These are phyloP conservation scores for Pharus latifolius DNA, from an alignment of 176 grass and related monocot genomes.

Conservation along the genomic window DNA sequence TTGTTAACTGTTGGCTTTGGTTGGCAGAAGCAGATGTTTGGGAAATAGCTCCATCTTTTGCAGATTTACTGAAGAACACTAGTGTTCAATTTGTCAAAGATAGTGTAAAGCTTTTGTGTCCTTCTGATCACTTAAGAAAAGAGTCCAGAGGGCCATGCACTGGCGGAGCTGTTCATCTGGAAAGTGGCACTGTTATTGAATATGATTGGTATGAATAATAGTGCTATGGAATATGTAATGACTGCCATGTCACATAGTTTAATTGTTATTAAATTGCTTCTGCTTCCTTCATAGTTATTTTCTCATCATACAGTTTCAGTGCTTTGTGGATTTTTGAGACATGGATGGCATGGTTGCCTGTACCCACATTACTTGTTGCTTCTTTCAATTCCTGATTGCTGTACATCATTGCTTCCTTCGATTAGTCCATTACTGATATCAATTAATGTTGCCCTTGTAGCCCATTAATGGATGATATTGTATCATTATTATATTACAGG, in stretches of 20 bases:
- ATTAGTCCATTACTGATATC: neutral
- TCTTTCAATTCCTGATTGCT: neutral
- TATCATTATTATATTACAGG: neutral
- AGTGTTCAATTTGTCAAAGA: conserved; percentile 84
- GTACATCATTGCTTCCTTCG: neutral
- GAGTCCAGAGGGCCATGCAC: conserved; percentile 32
- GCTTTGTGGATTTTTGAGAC: neutral
- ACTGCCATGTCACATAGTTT: neutral
- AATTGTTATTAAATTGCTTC: no score
- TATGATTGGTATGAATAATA: conserved; percentile 81
- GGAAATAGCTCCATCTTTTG: conserved; percentile 89
- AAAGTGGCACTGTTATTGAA: conserved; percentile 88
- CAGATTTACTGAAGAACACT: conserved; percentile 70
- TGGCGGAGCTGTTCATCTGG: conserved; percentile 74
- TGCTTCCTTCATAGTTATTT: neutral
- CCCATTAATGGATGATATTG: neutral
- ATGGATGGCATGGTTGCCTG: no score
- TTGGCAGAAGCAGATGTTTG: conserved; percentile 89
- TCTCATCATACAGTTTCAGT: neutral
- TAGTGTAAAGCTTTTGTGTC: conserved; percentile 62
- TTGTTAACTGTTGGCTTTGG: conserved; percentile 13
- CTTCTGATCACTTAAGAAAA: conserved; percentile 64
- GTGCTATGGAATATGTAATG: neutral
- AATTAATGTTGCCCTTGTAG: neutral
- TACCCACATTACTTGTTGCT: neutral